Evolutionary conservation across 2,329 filamentous ascomycete genomes (phyloP), one percentile per base, ranked within the genome.

Genomic region (Claviceps monticola): DNA sequence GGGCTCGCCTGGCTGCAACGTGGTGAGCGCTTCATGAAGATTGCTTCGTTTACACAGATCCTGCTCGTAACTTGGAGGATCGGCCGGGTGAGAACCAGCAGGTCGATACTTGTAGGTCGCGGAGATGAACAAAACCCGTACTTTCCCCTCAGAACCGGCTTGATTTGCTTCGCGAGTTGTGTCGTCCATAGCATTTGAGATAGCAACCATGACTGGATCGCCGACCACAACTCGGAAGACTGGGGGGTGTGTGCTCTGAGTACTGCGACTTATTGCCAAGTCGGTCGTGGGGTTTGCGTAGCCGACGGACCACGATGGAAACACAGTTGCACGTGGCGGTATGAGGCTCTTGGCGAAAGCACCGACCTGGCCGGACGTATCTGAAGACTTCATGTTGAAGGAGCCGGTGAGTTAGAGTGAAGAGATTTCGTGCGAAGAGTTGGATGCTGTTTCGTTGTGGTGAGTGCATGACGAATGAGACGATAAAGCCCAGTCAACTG

Each of bases 11-110:
- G 74, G 69, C 55, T 73, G 81, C 1, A 82, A 81, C 46, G 76
- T 83, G 21, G 74, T 76, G 48, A 89, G 72, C 2, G 82, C 80
- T 19, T 83, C 80, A 5, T 83, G 82, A 36, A 90, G 75, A 56
- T 84, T 88, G 68, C 83, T 87, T 58, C 86, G 74, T 54, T 85
- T 76, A 60, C 84, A 86, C 39, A 90, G 76, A 57, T 83, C 83
- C 66, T 89, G 86, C 68, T 72, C 70, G 54, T 71, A 71, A 37
- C 70, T 69, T 3, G 68, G 64, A 11, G 68, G 72, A 55, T 74
- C 74, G 6, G 76, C 84, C 59, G 88, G 84, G 86, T 86, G 89
- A 62, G 89, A 84, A n/a, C 86, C 86, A 8, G 86, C 86, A 0
- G 85, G 76, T 39, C 83, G 74, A 61, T 83, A 84, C 63, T 89